Base-by-base conservation (phyloP, 768 basidiomycete genomes). In the Pleurotus giganteus region DNA sequence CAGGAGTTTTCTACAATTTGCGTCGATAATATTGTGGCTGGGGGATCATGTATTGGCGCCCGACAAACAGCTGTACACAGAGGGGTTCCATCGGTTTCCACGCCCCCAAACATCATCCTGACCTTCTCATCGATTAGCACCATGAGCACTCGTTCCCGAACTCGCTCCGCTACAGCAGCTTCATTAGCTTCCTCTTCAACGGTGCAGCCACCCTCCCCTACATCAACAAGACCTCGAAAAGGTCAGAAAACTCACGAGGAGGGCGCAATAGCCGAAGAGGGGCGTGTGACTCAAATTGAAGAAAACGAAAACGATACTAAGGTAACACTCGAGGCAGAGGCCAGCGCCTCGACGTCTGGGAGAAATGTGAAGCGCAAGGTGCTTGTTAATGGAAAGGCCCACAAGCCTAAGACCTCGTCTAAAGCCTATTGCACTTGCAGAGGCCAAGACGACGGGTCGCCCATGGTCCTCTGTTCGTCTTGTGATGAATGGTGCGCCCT, bases 381-480 rank as follows among this genome's bases (percentile, higher is more conserved):
- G 2, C 17, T 31, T 13, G 13, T 29, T 19, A 51, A 56, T 36
- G 21, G 26, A 4, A 58, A 53, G 47, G 0, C 36, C 39, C 5
- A 62, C 53, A 27, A 58, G 54, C 27, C 43, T 47, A 5, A 63
- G 53, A 34, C 61, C 54, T 34, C 44, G 21, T 51, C 63, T 29
- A 68, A 46, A 12, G 63, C 71, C 5, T 75, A 80, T 60, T 93
- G 91, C 71, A 69, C 78, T 0, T 94, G 91, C 67, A 74, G 77
- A 21, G 78, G 79, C 46, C 80, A 78, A 34, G 86, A 92, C 66
- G 86, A 91, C 71, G 90, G 88, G 28, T 78, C 86, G 4, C 89
- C 90, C 11, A 91, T 92, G 90, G 85, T 93, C 46, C 72, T 72
- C 31, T 94, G 91, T 64, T 77, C 81, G 23, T 73, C 79, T 49